Evolutionary conservation across 2,329 filamentous ascomycete species (phyloP), one percentile per base, ranked within the genome.

Genomic region (Neoscytalidium dimidiatum): DNA sequence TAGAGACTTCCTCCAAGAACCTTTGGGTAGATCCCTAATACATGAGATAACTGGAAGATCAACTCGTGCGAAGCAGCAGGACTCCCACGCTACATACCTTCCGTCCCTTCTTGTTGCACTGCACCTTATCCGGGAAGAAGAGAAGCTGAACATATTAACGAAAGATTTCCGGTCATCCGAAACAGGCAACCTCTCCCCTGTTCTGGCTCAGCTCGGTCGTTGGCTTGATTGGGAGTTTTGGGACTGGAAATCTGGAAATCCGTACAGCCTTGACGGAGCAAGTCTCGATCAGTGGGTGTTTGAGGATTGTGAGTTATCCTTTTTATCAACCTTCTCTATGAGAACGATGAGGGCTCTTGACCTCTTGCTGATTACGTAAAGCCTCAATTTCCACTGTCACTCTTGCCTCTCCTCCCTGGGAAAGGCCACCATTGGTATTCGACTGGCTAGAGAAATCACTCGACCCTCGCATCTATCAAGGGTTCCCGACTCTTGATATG

Each of bases 101-200:
- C 91, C 71, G 83, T 91, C 60, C 28, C 85, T 94, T 41, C 81
- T 96, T 68, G 81, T 89, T 43, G 90, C 87, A 0, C 81, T 99
- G 13, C 95, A 99, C 78, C 82, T 98, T 3, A 81, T 96, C n/a
- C 85, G 91, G 0, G 94, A 99, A 75, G 95, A 99, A 74, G 85
- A 91, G 67, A 98, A 96, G 73, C 84, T 99, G 1, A 87, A 92
- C 67, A 85, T 89, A 3, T 79, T 82, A 63, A 81, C 82, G 49
- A 78, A 79, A n/a, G 82, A 85, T 67, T 74, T 78, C n/a, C 77
- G 81, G 11, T 77, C 73, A 53, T 76, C 75, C 21, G 78, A 82
- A 46, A 70, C 78, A 23, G 78, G 81, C 14, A 81, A 84, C 46
- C 78, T 98, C 23, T 86, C 87, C n/a, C 88, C 91, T 17, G 77